Evolutionary conservation across 805 yeast species (phyloP), one percentile per base, ranked within the genome.

Genomic region (Candida vartiovaarae): DNA sequence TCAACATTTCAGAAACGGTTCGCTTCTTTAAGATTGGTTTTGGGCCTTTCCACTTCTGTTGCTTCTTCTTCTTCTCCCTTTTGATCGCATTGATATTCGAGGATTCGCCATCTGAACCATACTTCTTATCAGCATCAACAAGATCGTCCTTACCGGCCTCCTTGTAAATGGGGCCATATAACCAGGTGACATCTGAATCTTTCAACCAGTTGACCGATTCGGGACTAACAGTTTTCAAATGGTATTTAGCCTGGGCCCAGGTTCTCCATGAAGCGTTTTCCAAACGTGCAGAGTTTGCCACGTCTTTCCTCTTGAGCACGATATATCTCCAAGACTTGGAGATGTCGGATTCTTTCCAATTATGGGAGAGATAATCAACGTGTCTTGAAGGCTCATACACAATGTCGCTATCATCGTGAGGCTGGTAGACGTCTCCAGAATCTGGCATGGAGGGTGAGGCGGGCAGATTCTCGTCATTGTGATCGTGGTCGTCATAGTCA

Each of bases 251-350:
- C 64, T 93, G 95, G 9, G 95, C 89, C 99, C 98, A 93, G 4
- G 97, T 93, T 63, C 99, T 76, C 99, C 99, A 91, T 42, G 91
- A 79, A 1, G 98, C 98, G 59, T 85, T 85, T 60, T 85, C 95
- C 41, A 85, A 67, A 46, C 95, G 67, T 4, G 85, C 95, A 52
- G 79, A 78, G 68, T 79, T 80, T 34, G 96, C 95, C 48, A 86
- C 84, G 58, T 86, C 91, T 49, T 85, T 85, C 38, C 95, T 76
- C 54, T 84, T 80, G 49, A 79, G 66, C 36, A 88, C 89, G 45
- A 93, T 84, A 61, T 93, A 93, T 52, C 96, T 74, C 99, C 99
- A 93, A 29, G 96, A 87, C 50, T 86, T 86, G 9, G 95, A 86
- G 29, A 93, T 86, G 60, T 93, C 99, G 5, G 80, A 68, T 51